Conservation (phyloP, 2,329 filamentous ascomycete genomes). For the Paraphaeosphaeria sporulosa region DNA sequence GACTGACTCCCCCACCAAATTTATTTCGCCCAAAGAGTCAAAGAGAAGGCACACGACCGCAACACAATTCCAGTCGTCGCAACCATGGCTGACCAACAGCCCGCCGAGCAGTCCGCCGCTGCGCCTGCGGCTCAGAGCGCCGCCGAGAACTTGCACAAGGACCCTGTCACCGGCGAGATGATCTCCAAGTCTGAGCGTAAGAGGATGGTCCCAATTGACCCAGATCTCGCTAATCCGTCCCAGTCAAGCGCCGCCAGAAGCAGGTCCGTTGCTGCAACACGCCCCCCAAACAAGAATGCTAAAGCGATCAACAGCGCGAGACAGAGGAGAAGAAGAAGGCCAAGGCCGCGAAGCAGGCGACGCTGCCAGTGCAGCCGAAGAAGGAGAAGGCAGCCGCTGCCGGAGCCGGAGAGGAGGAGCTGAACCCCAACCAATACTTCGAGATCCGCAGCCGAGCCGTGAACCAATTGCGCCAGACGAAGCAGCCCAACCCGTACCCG, state of each 20-base stretch:
- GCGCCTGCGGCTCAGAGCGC: conserved; percentile 33
- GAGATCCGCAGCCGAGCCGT: conserved; percentile 78
- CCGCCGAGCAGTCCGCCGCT: conserved; percentile 34
- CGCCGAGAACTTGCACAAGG: conserved; percentile 74
- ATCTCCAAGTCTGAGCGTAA: conserved; percentile 60
- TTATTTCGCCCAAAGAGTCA: conserved; percentile 1
- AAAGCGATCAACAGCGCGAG: conserved; percentile 48
- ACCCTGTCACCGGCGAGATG: conserved; percentile 91
- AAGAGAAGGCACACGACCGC: conserved; percentile 5
- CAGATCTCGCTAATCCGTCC: conserved; percentile 66
- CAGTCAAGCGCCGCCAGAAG: conserved; percentile 97
- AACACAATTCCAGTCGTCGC: conserved; percentile 21
- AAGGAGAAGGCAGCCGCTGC: conserved; percentile 53
- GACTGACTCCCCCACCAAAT: conserved; percentile 7
- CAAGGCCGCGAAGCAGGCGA: conserved; percentile 83
- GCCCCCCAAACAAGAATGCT: background rate
- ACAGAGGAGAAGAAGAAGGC: conserved; percentile 88
- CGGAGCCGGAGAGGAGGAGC: conserved; percentile 64
- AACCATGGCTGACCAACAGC: conserved; percentile 44
- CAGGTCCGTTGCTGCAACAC: conserved; percentile 58
- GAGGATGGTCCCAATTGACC: conserved; percentile 7
- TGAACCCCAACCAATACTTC: conserved; percentile 74
- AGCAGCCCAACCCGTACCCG: conserved; percentile 81
- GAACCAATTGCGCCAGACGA: conserved; percentile 31
- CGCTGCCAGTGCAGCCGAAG: conserved; percentile 66